Evolutionary conservation across 495 filamentous ascomycete genomes (phyloP), one percentile per base, ranked within the genome.

Genomic region (Hyaloscypha hepaticicola): DNA sequence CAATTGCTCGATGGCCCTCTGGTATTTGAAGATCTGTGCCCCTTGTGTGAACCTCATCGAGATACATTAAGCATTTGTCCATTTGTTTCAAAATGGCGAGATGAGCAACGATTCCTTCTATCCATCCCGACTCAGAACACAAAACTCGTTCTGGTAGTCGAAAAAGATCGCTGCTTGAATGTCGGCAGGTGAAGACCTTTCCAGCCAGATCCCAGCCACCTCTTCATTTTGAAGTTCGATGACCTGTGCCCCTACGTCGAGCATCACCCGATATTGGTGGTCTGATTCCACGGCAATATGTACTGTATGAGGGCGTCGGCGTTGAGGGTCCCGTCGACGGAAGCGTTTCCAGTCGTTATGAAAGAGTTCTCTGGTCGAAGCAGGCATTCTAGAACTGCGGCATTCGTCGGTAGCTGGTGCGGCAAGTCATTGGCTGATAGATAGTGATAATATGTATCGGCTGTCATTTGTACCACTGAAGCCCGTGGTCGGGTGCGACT

Each of bases 391-490:
- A 92, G 69, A 0, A 91, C 88, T 11, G 82, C 65, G 0, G 88
- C 86, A 70, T 90, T 91, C 4, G 88, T 91, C 60, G 87, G 82
- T 6, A 72, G 69, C 50, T 88, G 85, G 28, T 72, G 74, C 0
- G 76, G 74, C 0, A 87, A 79, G 66, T 91, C 85, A 69, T 24
- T 90, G 83, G 4, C 68, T 64, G 0, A 91, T 75, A 19, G 73
- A 72, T 0, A 89, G 70, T 1, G 89, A 87, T 0, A 90, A 76
- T 1, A 85, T 71, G 31, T 77, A 67, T 51, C 80, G 77, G 22
- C 80, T 85, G 68, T 93, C 88, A 45, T 88, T 91, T 0, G 89
- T 93, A 2, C 89, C 88, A 71, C 87, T 90, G 64, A 92, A 92
- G 0, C 88, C 88, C 0, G 83, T 87, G 0, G 83, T 85, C 0